Conservation (phyloP, 1,284 basidiomycete genomes). For the Ceratobasidium sp. region DNA sequence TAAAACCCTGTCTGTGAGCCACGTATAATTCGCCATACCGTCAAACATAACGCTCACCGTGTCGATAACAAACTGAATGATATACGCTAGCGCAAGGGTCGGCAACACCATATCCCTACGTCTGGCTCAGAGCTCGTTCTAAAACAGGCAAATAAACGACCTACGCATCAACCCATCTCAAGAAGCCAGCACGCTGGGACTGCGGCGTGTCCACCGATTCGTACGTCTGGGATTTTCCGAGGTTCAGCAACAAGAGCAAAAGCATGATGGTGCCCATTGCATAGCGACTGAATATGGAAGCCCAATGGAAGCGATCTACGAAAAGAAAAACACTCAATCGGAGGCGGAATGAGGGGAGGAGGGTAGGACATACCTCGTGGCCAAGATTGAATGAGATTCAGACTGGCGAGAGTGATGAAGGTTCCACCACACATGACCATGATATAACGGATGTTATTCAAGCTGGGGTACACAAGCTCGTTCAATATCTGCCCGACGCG, state of each 20-base stretch:
- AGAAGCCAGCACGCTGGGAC: not conserved
- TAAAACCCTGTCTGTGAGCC: not conserved
- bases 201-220: not conserved
- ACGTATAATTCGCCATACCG: not conserved
- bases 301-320: conserved; percentile 36
- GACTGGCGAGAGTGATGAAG: conserved; percentile 22
- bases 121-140: too few relatives aligned
- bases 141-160: not conserved
- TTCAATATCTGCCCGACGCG: not conserved
- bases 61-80: conserved; percentile 28
- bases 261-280: conserved; percentile 23
- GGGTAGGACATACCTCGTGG: conserved; percentile 1
- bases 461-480: not conserved
- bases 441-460: conserved; percentile 33
- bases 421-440: conserved; percentile 28
- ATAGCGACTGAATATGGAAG: conserved; percentile 30
- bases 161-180: conserved; percentile 21
- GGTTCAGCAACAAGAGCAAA: conserved; percentile 11
- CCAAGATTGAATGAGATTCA: conserved; percentile 42
- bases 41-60: conserved; percentile 6
- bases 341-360: too few relatives aligned
- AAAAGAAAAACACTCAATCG: too few relatives aligned
- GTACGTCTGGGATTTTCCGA: conserved; percentile 12
- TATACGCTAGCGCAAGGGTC: conserved; percentile 29
- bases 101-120: conserved; percentile 17